Conservation (phyloP, 2,329 filamentous ascomycete genomes). For the Cryphonectria carpinicola region DNA sequence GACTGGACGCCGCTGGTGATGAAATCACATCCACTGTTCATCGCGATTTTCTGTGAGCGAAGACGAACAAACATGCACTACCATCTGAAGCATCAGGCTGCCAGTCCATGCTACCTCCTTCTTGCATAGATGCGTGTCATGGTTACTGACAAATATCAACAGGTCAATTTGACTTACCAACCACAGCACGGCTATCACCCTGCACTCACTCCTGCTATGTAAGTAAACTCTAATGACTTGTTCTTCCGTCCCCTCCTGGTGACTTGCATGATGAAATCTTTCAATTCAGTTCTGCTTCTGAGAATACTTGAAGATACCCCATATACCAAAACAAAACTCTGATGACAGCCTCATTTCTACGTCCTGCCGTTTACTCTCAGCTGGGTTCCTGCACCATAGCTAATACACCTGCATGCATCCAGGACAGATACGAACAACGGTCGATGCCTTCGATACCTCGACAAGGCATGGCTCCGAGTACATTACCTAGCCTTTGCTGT, state of each 20-base stretch:
- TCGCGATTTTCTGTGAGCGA: constrained; percentile 62
- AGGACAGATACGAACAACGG: constrained; percentile 4
- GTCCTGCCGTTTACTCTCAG: neutral
- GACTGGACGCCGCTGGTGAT: constrained; percentile 50
- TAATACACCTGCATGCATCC: constrained; percentile 8
- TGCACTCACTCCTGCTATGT: constrained; percentile 28
- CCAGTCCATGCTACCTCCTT: constrained; percentile 29
- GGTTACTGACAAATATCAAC: constrained; percentile 19
- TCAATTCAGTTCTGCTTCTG: constrained; percentile 78
- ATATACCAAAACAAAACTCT: constrained; percentile 69
- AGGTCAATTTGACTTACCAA: neutral
- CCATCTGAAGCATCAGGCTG: constrained; percentile 64
- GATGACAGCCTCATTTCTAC: constrained; percentile 39
- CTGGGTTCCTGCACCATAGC: neutral
- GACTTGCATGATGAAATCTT: constrained; percentile 65
- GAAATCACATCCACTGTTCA: constrained; percentile 62
- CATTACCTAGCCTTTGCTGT: neutral
- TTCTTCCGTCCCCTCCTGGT: neutral
- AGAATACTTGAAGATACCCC: constrained; percentile 65
- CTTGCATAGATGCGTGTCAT: constrained; percentile 7
- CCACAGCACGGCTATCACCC: neutral
- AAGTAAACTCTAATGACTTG: constrained; percentile 6
- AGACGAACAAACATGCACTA: constrained; percentile 72
- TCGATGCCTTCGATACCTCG: neutral
- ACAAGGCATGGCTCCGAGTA: neutral